phyloP scores from a whole-genome alignment of 148 eudicot genomes.

The Amaranthus palmeri region DNA sequence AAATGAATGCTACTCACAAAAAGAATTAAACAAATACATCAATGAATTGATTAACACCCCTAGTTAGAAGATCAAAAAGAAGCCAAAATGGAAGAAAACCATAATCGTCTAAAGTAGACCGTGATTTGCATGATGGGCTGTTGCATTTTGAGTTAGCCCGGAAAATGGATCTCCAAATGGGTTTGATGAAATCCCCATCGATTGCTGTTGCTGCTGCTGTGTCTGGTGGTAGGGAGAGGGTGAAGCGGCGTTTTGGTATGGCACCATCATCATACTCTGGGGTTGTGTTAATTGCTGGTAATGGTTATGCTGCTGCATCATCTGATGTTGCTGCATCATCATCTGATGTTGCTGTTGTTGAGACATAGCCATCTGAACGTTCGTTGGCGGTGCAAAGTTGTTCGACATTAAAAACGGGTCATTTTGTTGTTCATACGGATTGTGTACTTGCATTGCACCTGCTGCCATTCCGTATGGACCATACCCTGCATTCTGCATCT shows the following conservation, averaged over 20 bases:
- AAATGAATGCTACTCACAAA: slow-evolving; percentile 21
- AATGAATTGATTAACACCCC: background rate
- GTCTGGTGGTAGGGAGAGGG: slow-evolving; percentile 48
- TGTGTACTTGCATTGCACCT: slow-evolving; percentile 31
- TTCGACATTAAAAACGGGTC: slow-evolving; percentile 69
- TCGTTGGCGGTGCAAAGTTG: slow-evolving; percentile 61
- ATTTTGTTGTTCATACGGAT: slow-evolving; percentile 42
- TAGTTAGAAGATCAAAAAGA: background rate
- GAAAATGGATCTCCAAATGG: slow-evolving; percentile 82
- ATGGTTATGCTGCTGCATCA: too few species aligned
- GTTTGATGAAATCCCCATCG: slow-evolving; percentile 34
- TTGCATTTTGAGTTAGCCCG: slow-evolving; percentile 35
- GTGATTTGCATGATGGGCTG: slow-evolving; percentile 52
- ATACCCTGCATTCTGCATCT: slow-evolving; percentile 74
- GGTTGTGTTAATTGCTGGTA: slow-evolving; percentile 34
- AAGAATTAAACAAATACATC: slow-evolving; percentile 25
- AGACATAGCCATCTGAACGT: slow-evolving; percentile 71
- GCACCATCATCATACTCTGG: slow-evolving; percentile 35
- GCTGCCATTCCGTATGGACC: slow-evolving; percentile 42
- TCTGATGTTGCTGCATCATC: slow-evolving; percentile 29
- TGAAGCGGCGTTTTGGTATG: slow-evolving; percentile 37
- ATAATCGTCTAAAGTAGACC: slow-evolving; percentile 38
- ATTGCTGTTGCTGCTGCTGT: slow-evolving; percentile 32
- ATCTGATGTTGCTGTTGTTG: slow-evolving; percentile 53
- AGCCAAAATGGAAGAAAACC: background rate